A percentile compares a stretch with the other conserved stretches of the same genome.
phyloP scores from a whole-genome alignment of 305 asterid species.

The Rubia peregrina region DNA sequence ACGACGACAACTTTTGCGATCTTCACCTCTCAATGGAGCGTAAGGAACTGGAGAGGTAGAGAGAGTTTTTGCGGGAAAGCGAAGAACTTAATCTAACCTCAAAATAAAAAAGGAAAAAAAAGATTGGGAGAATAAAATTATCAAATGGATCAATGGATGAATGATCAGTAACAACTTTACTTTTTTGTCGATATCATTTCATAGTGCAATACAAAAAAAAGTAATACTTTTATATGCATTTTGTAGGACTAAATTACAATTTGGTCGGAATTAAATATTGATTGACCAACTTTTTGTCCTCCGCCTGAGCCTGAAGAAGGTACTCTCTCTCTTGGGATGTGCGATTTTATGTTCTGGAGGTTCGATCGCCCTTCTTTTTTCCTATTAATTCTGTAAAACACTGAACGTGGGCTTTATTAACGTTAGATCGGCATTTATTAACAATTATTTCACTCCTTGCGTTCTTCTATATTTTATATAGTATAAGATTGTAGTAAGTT shows the following conservation, averaged over 20 bases:
- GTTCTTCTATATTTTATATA: no score
- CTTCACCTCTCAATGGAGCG: conserved; percentile 16
- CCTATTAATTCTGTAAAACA: no score
- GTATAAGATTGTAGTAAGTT: no score
- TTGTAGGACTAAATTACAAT: neutral
- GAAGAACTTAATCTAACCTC: conserved; percentile 1
- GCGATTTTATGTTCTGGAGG: no score
- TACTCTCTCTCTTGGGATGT: no score
- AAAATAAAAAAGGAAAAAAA: neutral
- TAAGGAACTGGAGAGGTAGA: conserved; percentile 9
- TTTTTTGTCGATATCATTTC: neutral
- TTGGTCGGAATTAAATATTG: neutral
- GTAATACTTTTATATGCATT: neutral
- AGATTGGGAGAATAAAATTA: neutral
- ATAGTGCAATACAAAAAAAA: neutral
- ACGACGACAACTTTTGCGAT: no score
- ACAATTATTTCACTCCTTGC: no score
- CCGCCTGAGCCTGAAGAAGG: no score
- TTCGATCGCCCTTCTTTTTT: no score
- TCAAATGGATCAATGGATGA: neutral
- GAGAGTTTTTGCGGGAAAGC: conserved; percentile 30
- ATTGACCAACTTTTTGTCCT: no score
- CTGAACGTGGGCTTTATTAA: no score
- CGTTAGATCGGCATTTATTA: no score
- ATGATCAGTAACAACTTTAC: conserved; percentile 5